phyloP scores from a whole-genome alignment of 371 early-diverging fungal species.

The Parasitella parasitica region DNA sequence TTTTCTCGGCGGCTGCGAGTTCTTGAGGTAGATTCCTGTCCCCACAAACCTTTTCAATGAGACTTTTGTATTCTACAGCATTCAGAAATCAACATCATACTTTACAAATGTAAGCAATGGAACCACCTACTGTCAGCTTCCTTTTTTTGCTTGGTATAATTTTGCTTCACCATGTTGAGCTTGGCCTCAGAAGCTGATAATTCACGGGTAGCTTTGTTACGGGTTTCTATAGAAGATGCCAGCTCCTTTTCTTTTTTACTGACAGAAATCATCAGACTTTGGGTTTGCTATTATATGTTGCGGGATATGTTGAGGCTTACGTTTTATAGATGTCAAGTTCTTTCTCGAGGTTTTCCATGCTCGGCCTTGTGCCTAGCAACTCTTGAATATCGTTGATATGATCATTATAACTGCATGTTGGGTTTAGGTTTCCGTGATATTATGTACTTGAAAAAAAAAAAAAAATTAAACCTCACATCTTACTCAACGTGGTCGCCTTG shows the following conservation, averaged over 20 bases:
- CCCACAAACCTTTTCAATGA: slow-evolving; percentile 18
- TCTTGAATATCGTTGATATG: slow-evolving; percentile 30
- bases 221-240: slow-evolving; percentile 11
- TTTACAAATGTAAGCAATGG: not conserved
- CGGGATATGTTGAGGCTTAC: slow-evolving; percentile 1
- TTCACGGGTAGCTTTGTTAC: slow-evolving; percentile 27
- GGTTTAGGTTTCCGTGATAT: no score
- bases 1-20: slow-evolving; percentile 14
- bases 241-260: slow-evolving; percentile 32
- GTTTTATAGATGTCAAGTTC: slow-evolving; percentile 12
- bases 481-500: slow-evolving; percentile 29
- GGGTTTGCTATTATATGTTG: no score
- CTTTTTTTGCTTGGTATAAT: slow-evolving; percentile 8
- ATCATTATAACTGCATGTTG: slow-evolving; percentile 15
- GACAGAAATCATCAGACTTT: no score
- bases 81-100: not conserved
- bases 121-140: slow-evolving; percentile 19
- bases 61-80: not conserved
- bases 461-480: no score
- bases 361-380: slow-evolving; percentile 26
- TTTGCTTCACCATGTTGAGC: slow-evolving; percentile 36
- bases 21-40: slow-evolving; percentile 24
- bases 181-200: slow-evolving; percentile 39
- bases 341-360: slow-evolving; percentile 24
- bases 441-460: no score